phyloP scores from a whole-genome alignment of 1,284 basidiomycete species.

The Moesziomyces globuligerus region DNA sequence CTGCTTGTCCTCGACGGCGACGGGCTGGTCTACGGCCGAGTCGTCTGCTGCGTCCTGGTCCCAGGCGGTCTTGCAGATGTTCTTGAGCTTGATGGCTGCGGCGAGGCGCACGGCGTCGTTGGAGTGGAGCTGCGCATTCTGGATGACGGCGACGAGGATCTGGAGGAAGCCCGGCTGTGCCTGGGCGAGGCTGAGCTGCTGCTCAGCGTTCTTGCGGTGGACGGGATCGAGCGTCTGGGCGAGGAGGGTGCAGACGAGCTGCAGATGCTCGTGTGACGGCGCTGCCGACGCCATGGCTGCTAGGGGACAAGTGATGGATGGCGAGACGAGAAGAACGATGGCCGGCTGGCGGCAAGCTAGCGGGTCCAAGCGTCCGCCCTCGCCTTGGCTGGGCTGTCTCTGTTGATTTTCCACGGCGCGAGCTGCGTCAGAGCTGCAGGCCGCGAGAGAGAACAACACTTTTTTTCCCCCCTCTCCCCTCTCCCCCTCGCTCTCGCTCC shows the following conservation, averaged over 20 bases:
- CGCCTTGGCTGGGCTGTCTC: no score
- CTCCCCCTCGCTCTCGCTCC: no score
- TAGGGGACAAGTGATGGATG: neutral
- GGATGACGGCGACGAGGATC: slow-evolving; percentile 60
- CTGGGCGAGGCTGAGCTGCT: slow-evolving; percentile 54
- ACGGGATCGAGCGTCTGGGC: slow-evolving; percentile 59
- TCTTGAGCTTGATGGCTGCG: slow-evolving; percentile 66
- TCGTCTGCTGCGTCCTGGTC: slow-evolving; percentile 54
- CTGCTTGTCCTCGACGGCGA: slow-evolving; percentile 72
- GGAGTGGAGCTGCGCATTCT: slow-evolving; percentile 35
- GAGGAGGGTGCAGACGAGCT: slow-evolving; percentile 58
- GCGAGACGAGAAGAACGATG: neutral
- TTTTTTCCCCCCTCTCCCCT: no score
- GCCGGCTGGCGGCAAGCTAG: no score
- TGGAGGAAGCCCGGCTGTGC: slow-evolving; percentile 56
- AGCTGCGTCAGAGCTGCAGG: no score
- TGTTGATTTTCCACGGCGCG: no score
- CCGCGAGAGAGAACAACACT: no score
- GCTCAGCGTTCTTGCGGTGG: slow-evolving; percentile 56
- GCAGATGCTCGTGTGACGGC: slow-evolving; percentile 43
- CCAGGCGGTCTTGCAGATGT: slow-evolving; percentile 64
- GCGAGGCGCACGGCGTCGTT: slow-evolving; percentile 57
- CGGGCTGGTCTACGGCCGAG: slow-evolving; percentile 7
- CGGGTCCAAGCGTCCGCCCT: no score
- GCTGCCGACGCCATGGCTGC: slow-evolving; percentile 17